A percentile compares a stretch with the other conserved stretches of the same genome.
Conservation (phyloP, 192 early-diverging fungal genomes). For the Backusella liffmaniae region DNA sequence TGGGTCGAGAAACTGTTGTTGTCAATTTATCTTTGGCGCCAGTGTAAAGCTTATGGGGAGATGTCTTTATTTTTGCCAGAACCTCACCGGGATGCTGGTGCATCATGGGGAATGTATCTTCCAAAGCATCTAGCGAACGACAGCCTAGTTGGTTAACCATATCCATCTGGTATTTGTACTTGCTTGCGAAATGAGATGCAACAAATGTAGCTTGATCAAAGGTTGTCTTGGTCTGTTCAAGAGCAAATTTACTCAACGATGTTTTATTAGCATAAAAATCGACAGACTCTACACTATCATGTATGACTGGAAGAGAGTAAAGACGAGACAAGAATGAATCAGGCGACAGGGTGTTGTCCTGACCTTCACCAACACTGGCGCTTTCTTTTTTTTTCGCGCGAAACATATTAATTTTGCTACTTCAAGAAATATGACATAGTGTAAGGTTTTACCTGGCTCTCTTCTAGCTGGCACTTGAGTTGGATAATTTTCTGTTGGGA, state of each 20-base stretch:
- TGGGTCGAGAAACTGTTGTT: neutral
- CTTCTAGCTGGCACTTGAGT: neutral
- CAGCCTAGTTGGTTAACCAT: slow-evolving; percentile 60
- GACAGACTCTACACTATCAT: slow-evolving; percentile 19
- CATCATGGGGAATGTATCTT: slow-evolving; percentile 59
- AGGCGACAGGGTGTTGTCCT: neutral
- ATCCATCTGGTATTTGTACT: slow-evolving; percentile 52
- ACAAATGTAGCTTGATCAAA: slow-evolving; percentile 21
- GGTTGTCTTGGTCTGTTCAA: slow-evolving; percentile 27
- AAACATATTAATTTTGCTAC: neutral
- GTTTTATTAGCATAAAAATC: slow-evolving; percentile 28
- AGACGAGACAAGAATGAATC: slow-evolving; percentile 27
- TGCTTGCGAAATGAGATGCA: slow-evolving; percentile 31
- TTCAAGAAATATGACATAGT: neutral
- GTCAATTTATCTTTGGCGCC: neutral
- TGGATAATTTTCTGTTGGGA: neutral
- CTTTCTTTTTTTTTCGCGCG: neutral
- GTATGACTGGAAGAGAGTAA: slow-evolving; percentile 31
- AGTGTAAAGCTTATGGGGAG: neutral
- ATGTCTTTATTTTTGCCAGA: slow-evolving; percentile 28
- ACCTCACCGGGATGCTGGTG: slow-evolving; percentile 61
- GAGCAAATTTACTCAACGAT: slow-evolving; percentile 28
- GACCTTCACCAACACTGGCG: slow-evolving; percentile 4
- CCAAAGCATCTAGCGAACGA: slow-evolving; percentile 62
- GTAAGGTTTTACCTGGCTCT: neutral